Conservation (phyloP, 2,329 filamentous ascomycete genomes). For the Pseudomassariella vexata region DNA sequence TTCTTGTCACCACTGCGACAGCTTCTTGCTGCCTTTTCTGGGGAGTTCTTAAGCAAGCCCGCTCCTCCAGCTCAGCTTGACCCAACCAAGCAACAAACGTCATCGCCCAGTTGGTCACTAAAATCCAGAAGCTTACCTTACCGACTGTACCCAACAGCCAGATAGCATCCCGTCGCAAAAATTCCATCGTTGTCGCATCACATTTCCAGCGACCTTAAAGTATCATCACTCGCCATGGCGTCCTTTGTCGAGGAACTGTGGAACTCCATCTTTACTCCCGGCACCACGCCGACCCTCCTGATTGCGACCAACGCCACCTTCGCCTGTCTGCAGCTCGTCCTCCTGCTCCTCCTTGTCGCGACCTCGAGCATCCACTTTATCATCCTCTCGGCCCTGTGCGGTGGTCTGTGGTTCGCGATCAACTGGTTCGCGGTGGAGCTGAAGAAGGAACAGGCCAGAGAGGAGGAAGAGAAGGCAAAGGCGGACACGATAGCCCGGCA, state of each 20-base stretch:
- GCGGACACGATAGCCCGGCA: conserved; percentile 26
- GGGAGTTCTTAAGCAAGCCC: too few relatives aligned
- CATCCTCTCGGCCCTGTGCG: conserved; percentile 72
- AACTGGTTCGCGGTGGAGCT: conserved; percentile 89
- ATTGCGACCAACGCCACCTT: conserved; percentile 89
- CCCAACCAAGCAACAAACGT: too few relatives aligned
- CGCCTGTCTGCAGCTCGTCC: conserved; percentile 73
- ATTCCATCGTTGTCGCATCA: conserved; percentile 17
- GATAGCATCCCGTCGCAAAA: too few relatives aligned
- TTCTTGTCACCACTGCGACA: too few relatives aligned
- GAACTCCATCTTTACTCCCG: conserved; percentile 89
- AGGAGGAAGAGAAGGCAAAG: conserved; percentile 35
- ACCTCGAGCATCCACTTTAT: conserved; percentile 89
- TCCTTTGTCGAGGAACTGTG: conserved; percentile 71
- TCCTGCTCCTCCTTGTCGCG: conserved; percentile 68
- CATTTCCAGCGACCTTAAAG: conserved; percentile 5
- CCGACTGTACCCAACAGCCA: too few relatives aligned
- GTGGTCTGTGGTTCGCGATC: conserved; percentile 83
- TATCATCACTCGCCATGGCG: conserved; percentile 38
- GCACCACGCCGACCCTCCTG: conserved; percentile 80
- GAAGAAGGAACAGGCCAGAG: conserved; percentile 36
- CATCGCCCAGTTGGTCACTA: too few relatives aligned
- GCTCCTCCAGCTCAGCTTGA: too few relatives aligned
- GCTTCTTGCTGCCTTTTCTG: too few relatives aligned
- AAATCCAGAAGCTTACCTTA: too few relatives aligned